These are phyloP conservation scores for Elaeagnus macrophylla DNA, from an alignment of 306 rosid genomes.

Conservation along the genomic window DNA sequence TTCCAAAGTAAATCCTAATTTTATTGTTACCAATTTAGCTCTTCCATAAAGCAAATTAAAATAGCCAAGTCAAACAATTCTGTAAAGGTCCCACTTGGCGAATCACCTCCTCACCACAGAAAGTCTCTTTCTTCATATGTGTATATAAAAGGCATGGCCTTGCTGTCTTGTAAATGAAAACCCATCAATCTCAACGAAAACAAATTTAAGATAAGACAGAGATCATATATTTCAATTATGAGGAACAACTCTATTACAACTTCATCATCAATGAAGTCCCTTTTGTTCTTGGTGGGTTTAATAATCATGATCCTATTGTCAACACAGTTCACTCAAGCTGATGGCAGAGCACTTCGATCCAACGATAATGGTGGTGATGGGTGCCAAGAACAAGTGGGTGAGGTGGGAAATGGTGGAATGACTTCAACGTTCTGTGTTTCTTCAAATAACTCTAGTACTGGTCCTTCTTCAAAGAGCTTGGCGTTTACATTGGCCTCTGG, in stretches of 20 bases:
- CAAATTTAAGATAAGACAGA: no score
- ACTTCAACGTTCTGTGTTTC: conserved; percentile 32
- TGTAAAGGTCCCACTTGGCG: no score
- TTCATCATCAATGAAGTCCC: conserved; percentile 10
- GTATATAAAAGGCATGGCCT: no score
- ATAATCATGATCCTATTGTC: conserved; percentile 30
- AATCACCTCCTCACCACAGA: no score
- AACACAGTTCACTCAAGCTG: conserved; percentile 31
- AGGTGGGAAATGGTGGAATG: conserved; percentile 8
- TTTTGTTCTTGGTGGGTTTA: conserved; percentile 25
- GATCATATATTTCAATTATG: conserved; percentile 1
- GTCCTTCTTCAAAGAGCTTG: conserved; percentile 33
- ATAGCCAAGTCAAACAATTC: no score
- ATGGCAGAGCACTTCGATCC: conserved; percentile 46
- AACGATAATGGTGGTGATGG: conserved; percentile 1
- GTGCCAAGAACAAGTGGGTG: conserved; percentile 17
- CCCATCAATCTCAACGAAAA: no score
- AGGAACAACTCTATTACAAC: conserved; percentile 14
- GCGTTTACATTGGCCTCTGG: conserved; percentile 51
- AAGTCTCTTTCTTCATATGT: no score
- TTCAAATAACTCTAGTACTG: conserved; percentile 29
- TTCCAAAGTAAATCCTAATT: conserved; percentile 15
- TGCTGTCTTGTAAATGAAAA: no score
- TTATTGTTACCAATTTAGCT: not conserved
- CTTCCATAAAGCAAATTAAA: no score